Conservation (phyloP, 2,329 filamentous ascomycete genomes). For the Pseudogymnoascus sp. region DNA sequence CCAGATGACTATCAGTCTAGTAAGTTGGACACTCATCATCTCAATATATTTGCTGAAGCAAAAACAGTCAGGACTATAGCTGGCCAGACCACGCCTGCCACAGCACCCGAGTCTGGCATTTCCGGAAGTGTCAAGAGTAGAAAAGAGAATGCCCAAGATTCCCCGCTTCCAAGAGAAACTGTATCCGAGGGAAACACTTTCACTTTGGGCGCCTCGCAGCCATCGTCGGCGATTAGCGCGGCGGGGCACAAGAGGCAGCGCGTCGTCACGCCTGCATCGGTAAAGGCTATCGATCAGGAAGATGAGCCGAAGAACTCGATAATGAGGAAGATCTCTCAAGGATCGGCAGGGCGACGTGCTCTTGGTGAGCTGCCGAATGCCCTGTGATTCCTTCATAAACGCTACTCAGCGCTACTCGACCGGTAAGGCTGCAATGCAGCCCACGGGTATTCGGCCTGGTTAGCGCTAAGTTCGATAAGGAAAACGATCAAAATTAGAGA, state of each 20-base stretch:
- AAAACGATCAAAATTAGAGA: slow-evolving; percentile 4
- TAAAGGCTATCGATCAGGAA: slow-evolving; percentile 40
- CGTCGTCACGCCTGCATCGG: slow-evolving; percentile 38
- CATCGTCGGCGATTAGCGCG: slow-evolving; percentile 16
- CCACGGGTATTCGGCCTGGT: slow-evolving; percentile 7
- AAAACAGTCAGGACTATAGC: background rate
- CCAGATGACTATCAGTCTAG: background rate
- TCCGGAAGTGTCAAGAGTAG: slow-evolving; percentile 17
- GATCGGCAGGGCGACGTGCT: slow-evolving; percentile 4
- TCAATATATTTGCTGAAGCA: background rate
- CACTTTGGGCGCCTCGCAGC: slow-evolving; percentile 17
- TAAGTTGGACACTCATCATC: background rate
- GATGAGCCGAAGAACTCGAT: slow-evolving; percentile 33
- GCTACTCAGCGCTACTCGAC: background rate
- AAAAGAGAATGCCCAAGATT: slow-evolving; percentile 21
- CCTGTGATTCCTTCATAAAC: background rate
- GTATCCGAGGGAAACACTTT: slow-evolving; percentile 10
- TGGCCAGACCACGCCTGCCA: slow-evolving; percentile 5
- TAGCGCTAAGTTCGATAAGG: background rate
- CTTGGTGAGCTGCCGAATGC: slow-evolving; percentile 2
- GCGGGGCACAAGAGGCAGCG: slow-evolving; percentile 35
- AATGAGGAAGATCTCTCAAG: slow-evolving; percentile 4
- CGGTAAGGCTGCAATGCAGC: slow-evolving; percentile 5
- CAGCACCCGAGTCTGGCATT: background rate
- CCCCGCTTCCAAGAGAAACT: slow-evolving; percentile 8